Conservation (phyloP, 164 flowering plant species). For the Brasenia schreberi region DNA sequence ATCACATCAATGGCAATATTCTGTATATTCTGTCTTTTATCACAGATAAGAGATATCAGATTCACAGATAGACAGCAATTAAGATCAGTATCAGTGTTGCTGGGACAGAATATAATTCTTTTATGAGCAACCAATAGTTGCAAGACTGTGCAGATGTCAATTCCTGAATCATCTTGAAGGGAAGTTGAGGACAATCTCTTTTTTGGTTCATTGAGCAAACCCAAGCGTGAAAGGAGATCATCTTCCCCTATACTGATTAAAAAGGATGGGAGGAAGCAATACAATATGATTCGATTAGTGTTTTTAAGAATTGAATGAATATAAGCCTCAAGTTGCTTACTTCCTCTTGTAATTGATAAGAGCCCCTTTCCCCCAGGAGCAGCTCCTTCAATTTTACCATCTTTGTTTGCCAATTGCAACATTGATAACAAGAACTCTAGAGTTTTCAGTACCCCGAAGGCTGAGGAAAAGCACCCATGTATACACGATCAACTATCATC, state of each 20-base stretch:
- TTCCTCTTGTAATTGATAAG: slow-evolving; percentile 79
- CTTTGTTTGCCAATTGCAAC: slow-evolving; percentile 92
- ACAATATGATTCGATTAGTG: slow-evolving; percentile 84
- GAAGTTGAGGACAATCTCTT: slow-evolving; percentile 21
- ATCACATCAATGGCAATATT: slow-evolving; percentile 66
- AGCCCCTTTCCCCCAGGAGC: slow-evolving; percentile 68
- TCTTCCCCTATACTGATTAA: slow-evolving; percentile 70
- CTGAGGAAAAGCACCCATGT: slow-evolving; percentile 95
- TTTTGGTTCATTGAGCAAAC: slow-evolving; percentile 55
- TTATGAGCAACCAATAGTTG: slow-evolving; percentile 86
- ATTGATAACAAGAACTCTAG: slow-evolving; percentile 90
- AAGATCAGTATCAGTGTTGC: slow-evolving; percentile 81
- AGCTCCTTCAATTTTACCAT: slow-evolving; percentile 87
- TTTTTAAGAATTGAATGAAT: slow-evolving; percentile 80
- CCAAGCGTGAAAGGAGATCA: slow-evolving; percentile 56
- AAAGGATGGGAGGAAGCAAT: slow-evolving; percentile 87
- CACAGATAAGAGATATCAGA: slow-evolving; percentile 71
- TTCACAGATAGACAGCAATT: slow-evolving; percentile 86
- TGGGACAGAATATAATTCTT: slow-evolving; percentile 79
- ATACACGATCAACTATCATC: slow-evolving; percentile 94
- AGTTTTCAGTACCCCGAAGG: slow-evolving; percentile 63
- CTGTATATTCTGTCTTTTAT: slow-evolving; percentile 46
- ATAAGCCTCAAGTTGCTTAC: slow-evolving; percentile 80
- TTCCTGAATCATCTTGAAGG: slow-evolving; percentile 30
- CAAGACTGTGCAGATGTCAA: slow-evolving; percentile 63